Evolutionary conservation across 257 asterid genomes (phyloP).

Genomic region (Nicotiana tomentosiformis): DNA sequence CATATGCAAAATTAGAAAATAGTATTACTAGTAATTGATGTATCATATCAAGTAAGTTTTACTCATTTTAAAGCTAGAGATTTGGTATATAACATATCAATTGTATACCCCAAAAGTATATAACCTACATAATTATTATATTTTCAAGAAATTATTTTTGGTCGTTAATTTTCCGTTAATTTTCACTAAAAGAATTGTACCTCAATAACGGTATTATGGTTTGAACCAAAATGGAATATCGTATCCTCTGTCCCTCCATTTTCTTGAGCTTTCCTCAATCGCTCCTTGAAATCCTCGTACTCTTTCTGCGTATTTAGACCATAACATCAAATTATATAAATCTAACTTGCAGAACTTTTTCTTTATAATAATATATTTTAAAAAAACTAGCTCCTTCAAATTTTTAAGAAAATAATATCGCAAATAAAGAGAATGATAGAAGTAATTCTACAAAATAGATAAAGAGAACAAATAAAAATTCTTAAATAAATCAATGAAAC

Average conservation of each 20-base stretch:
- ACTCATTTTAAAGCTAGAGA: too few species aligned
- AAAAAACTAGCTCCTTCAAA: not conserved
- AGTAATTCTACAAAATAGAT: not conserved
- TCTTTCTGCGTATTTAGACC: conserved; percentile 18
- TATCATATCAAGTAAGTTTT: too few species aligned
- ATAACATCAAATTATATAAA: not conserved
- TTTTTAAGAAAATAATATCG: not conserved
- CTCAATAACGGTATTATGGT: conserved; percentile 42
- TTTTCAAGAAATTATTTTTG: too few species aligned
- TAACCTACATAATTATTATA: too few species aligned
- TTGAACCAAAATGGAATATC: conserved; percentile 12
- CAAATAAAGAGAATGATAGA: not conserved
- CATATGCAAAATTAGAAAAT: too few species aligned
- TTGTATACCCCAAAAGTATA: too few species aligned
- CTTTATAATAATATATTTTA: not conserved
- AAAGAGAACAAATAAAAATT: too few species aligned
- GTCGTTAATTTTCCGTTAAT: too few species aligned
- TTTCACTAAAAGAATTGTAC: conserved; percentile 11
- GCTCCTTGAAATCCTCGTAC: conserved; percentile 33
- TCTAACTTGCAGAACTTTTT: not conserved
- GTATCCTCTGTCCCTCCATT: not conserved
- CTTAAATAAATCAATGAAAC: too few species aligned
- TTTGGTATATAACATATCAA: too few species aligned
- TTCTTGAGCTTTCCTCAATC: conserved; percentile 21
- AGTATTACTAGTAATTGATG: too few species aligned